phyloP scores from a whole-genome alignment of 192 early-diverging fungal species.

The Funneliformis mosseae region DNA sequence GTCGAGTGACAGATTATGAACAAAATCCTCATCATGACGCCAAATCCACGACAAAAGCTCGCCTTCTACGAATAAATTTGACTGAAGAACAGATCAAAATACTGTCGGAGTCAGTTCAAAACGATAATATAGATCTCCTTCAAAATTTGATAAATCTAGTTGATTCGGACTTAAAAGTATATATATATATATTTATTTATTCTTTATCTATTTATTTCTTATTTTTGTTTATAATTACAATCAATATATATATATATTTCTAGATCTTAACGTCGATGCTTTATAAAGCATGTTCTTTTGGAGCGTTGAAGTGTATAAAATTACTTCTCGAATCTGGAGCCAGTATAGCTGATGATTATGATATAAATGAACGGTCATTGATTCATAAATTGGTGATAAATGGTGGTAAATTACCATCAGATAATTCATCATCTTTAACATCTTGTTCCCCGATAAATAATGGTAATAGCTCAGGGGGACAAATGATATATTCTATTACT shows the following conservation, averaged over 20 bases:
- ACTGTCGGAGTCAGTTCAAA: background rate
- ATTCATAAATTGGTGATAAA: slow-evolving; percentile 58
- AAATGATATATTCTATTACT: background rate
- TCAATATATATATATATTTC: background rate
- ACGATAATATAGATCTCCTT: background rate
- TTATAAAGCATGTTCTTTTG: slow-evolving; percentile 44
- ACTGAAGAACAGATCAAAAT: background rate
- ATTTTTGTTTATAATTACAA: background rate
- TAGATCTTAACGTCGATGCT: slow-evolving; percentile 41
- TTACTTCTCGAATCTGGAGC: slow-evolving; percentile 42
- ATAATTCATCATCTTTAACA: background rate
- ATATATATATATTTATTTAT: background rate
- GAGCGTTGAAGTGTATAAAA: slow-evolving; percentile 43
- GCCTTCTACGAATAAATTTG: background rate
- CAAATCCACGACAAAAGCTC: background rate
- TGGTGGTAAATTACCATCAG: slow-evolving; percentile 45
- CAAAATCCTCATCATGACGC: background rate
- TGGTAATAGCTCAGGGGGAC: background rate
- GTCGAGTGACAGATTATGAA: background rate
- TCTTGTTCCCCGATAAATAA: background rate
- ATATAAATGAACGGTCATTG: slow-evolving; percentile 64
- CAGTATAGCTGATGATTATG: slow-evolving; percentile 40
- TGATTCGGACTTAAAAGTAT: background rate
- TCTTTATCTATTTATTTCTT: background rate
- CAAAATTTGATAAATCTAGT: background rate